Conservation (phyloP, 2,329 filamentous ascomycete genomes). For the Biscogniauxia marginata region DNA sequence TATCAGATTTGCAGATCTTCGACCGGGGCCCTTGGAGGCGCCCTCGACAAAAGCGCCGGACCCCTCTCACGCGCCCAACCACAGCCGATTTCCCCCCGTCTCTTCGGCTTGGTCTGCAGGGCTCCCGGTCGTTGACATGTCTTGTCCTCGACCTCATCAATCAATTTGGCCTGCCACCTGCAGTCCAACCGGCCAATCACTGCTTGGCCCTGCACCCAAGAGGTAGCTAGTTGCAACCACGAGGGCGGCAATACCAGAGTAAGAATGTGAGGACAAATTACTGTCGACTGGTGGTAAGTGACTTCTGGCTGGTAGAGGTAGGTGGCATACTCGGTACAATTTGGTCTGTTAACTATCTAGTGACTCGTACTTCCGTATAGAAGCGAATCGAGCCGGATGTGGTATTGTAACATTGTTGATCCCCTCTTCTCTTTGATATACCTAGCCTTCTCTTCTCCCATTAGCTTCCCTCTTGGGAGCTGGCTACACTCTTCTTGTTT, state of each 20-base stretch:
- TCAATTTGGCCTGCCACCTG: constrained; percentile 17
- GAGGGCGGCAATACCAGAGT: constrained; percentile 25
- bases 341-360: constrained; percentile 9
- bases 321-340: constrained; percentile 6
- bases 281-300: constrained; percentile 6
- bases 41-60: constrained; percentile 29
- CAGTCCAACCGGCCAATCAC: constrained; percentile 23
- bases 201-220: constrained; percentile 18
- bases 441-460: constrained; percentile 17
- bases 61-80: constrained; percentile 27
- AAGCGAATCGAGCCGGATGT: constrained; percentile 3
- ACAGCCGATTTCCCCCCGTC: constrained; percentile 21
- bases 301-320: constrained; percentile 16
- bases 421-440: constrained; percentile 24
- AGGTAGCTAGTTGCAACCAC: constrained; percentile 24
- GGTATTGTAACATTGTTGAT: neutral
- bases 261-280: constrained; percentile 13
- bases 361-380: constrained; percentile 11
- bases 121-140: constrained; percentile 16
- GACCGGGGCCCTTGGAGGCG: constrained; percentile 28
- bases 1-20: constrained; percentile 35
- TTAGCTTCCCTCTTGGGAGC: constrained; percentile 3
- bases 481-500: constrained; percentile 6
- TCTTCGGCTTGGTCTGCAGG: constrained; percentile 24
- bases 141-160: constrained; percentile 26